These are phyloP conservation scores for Suillus placidus DNA, from an alignment of 768 basidiomycete genomes.

Conservation along the genomic window DNA sequence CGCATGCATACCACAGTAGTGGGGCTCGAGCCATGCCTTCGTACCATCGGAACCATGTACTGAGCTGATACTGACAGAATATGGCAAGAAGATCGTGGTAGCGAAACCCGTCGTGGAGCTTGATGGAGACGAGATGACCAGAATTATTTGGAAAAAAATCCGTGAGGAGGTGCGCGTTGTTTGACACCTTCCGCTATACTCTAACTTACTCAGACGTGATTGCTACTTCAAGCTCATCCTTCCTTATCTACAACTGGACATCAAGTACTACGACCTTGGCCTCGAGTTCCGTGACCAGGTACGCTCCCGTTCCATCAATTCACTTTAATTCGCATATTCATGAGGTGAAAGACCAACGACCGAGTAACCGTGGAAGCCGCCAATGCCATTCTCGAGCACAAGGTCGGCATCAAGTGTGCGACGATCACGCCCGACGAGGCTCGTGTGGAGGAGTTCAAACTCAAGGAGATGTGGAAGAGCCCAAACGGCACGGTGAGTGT, in stretches of 20 bases:
- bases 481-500: slow-evolving; percentile 87
- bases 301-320: slow-evolving; percentile 15
- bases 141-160: slow-evolving; percentile 99
- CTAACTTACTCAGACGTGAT: slow-evolving; percentile 1
- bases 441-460: slow-evolving; percentile 93
- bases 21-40: background rate
- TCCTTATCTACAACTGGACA: slow-evolving; percentile 91
- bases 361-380: slow-evolving; percentile 92
- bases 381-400: slow-evolving; percentile 91
- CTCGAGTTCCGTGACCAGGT: slow-evolving; percentile 91
- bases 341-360: slow-evolving; percentile 77
- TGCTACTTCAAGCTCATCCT: slow-evolving; percentile 79
- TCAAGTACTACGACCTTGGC: slow-evolving; percentile 99
- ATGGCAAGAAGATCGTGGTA: slow-evolving; percentile 67
- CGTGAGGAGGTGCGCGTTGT: slow-evolving; percentile 75
- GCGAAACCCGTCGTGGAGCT: slow-evolving; percentile 92
- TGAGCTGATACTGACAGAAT: slow-evolving; percentile 22
- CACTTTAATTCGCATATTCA: slow-evolving; percentile 8
- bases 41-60: background rate
- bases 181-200: background rate
- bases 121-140: slow-evolving; percentile 98
- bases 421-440: slow-evolving; percentile 99
- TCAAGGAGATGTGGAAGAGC: slow-evolving; percentile 99
- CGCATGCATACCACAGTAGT: background rate
- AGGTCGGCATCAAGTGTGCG: slow-evolving; percentile 98